Conservation (phyloP, 495 filamentous ascomycete species). For the Chaetomidium leptoderma region DNA sequence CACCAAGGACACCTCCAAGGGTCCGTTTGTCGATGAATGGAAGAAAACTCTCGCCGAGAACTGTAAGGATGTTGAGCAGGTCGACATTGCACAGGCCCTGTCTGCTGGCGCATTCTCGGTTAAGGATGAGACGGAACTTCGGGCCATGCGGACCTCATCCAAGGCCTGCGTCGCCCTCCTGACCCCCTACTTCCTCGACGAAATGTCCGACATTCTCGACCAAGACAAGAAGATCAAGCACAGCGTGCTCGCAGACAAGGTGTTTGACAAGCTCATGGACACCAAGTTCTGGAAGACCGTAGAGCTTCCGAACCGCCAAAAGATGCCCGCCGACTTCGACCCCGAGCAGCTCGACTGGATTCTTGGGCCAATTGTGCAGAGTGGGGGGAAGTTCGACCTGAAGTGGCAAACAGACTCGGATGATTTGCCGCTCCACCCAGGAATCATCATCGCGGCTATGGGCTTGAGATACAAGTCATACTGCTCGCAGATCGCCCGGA, state of each 20-base stretch:
- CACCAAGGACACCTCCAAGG: constrained; percentile 74
- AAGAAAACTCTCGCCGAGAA: constrained; percentile 71
- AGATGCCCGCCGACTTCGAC: constrained; percentile 83
- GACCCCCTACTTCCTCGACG: constrained; percentile 91
- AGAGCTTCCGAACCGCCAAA: constrained; percentile 59
- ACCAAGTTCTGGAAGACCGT: constrained; percentile 85
- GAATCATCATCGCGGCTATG: constrained; percentile 86
- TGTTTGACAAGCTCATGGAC: constrained; percentile 88
- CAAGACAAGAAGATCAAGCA: constrained; percentile 96
- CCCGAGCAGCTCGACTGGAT: constrained; percentile 90
- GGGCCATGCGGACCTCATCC: constrained; percentile 87
- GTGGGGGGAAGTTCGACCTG: constrained; percentile 90
- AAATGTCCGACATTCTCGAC: constrained; percentile 93
- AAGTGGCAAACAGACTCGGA: constrained; percentile 70
- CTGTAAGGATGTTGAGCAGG: constrained; percentile 79
- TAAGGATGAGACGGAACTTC: constrained; percentile 93
- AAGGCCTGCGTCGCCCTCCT: constrained; percentile 88
- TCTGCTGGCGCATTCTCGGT: constrained; percentile 82
- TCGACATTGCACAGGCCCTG: constrained; percentile 78
- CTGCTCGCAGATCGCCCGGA: constrained; percentile 81
- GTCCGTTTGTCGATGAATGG: constrained; percentile 95
- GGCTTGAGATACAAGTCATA: constrained; percentile 94
- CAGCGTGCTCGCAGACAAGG: constrained; percentile 71
- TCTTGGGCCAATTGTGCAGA: constrained; percentile 86
- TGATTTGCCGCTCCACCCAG: constrained; percentile 80